A percentile compares a stretch with the other conserved stretches of the same genome.
Evolutionary conservation across 2,329 filamentous ascomycete genomes (phyloP).

Genomic region (Pleoardoris graminearum): DNA sequence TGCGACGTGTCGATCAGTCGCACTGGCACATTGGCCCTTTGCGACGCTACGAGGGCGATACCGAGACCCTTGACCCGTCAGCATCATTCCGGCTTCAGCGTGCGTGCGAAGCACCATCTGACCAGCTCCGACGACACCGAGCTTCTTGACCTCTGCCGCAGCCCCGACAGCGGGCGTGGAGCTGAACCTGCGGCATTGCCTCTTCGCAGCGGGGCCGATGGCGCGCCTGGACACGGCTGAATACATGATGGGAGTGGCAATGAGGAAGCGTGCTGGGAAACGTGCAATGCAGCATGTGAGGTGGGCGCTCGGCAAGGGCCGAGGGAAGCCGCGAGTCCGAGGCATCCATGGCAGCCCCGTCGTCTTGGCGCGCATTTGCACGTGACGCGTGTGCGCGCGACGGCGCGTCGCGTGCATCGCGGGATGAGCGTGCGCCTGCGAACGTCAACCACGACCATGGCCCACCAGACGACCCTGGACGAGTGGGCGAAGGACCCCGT

Average conservation of each 20-base stretch:
- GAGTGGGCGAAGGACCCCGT: conserved; percentile 59
- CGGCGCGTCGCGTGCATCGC: conserved; percentile 37
- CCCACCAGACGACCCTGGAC: conserved; percentile 44
- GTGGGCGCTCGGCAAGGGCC: conserved; percentile 15
- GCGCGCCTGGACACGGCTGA: conserved; percentile 35
- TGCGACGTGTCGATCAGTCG: conserved; percentile 83
- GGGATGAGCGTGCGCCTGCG: conserved; percentile 12
- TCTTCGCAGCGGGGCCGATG: conserved; percentile 24
- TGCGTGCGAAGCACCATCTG: conserved; percentile 74
- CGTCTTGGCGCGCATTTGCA: conserved; percentile 28
- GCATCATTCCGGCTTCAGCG: neutral
- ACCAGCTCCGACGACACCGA: conserved; percentile 91
- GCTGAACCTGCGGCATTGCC: conserved; percentile 64
- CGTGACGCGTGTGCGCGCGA: conserved; percentile 14
- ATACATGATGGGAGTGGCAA: conserved; percentile 33
- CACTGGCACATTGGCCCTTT: conserved; percentile 80
- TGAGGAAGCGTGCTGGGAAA: too few relatives aligned
- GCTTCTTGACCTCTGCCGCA: conserved; percentile 74
- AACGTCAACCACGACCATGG: conserved; percentile 40
- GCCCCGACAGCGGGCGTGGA: conserved; percentile 62
- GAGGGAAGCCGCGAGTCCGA: conserved; percentile 35
- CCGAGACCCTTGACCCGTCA: conserved; percentile 73
- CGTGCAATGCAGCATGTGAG: conserved; percentile 24
- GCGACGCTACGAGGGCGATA: conserved; percentile 91
- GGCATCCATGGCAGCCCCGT: conserved; percentile 10